phyloP scores from a whole-genome alignment of 129 eudicot species.

The Rutidosis leptorrhynchoides region DNA sequence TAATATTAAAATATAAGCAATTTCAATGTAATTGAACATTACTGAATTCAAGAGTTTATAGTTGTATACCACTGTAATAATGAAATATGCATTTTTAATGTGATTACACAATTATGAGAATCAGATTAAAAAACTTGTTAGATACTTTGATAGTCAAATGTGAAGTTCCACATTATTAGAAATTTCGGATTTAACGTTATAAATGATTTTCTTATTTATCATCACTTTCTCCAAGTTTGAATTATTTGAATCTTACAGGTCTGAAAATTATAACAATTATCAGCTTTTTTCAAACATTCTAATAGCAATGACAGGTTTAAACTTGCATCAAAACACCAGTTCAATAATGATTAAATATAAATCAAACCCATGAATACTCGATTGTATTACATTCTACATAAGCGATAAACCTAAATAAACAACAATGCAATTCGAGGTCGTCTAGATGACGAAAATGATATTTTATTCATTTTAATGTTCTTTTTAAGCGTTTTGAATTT shows the following conservation, averaged over 20 bases:
- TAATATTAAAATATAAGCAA: too few species aligned
- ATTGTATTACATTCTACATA: conserved; percentile 13
- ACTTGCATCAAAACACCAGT: conserved; percentile 5
- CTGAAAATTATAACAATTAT: background rate
- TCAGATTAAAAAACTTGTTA: background rate
- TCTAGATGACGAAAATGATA: too few species aligned
- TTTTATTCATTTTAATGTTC: too few species aligned
- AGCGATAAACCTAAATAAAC: conserved; percentile 1
- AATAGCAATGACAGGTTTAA: background rate
- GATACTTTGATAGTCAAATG: background rate
- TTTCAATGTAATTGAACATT: too few species aligned
- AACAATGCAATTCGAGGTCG: too few species aligned
- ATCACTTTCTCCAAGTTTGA: background rate
- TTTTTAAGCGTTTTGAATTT: too few species aligned
- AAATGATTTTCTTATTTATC: too few species aligned
- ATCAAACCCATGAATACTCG: background rate
- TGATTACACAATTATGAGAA: background rate
- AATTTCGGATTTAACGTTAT: background rate
- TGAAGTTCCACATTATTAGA: background rate
- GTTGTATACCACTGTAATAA: too few species aligned
- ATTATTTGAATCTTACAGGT: background rate
- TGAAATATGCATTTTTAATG: background rate
- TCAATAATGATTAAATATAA: background rate
- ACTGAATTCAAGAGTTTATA: background rate
- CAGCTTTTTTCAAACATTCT: background rate